These are phyloP conservation scores for Wolfiporia cocos DNA, from an alignment of 1,284 basidiomycete species.

Conservation along the genomic window DNA sequence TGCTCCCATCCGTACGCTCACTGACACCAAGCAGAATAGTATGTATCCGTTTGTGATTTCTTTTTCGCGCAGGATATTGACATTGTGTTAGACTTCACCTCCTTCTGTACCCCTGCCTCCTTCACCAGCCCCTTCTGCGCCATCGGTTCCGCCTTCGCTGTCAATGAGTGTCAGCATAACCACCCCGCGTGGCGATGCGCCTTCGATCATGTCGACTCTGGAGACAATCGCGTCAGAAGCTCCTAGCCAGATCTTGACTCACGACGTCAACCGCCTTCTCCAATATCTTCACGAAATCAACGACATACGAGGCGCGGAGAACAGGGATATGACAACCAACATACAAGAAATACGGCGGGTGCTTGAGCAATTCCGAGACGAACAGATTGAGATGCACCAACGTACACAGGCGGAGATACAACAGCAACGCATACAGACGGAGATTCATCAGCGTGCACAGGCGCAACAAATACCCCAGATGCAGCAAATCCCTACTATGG, in stretches of 20 bases:
- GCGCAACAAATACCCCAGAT: too few species aligned
- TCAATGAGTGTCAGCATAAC: conserved; percentile 54
- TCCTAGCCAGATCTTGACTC: conserved; percentile 40
- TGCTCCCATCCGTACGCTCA: conserved; percentile 36
- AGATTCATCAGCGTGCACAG: too few species aligned
- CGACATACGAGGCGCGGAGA: conserved; percentile 50
- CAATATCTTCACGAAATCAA: conserved; percentile 62
- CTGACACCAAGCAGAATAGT: conserved; percentile 7
- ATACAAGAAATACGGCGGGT: conserved; percentile 45
- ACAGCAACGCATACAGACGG: too few species aligned
- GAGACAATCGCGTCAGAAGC: conserved; percentile 41
- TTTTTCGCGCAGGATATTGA: neutral
- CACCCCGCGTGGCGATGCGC: conserved; percentile 54
- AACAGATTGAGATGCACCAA: neutral
- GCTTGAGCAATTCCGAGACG: conserved; percentile 38
- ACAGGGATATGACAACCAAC: conserved; percentile 52
- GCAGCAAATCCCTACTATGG: too few species aligned
- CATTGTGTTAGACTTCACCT: conserved; percentile 25
- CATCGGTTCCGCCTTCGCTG: conserved; percentile 30
- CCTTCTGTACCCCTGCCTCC: conserved; percentile 30
- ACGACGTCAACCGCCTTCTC: conserved; percentile 63
- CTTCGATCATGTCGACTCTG: conserved; percentile 51
- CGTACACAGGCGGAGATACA: conserved; percentile 5
- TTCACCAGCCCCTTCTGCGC: conserved; percentile 29
- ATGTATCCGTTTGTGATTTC: neutral